Evolutionary conservation across 2,329 filamentous ascomycete genomes (phyloP), one percentile per base, ranked within the genome.

Genomic region (Fusarium graminum): DNA sequence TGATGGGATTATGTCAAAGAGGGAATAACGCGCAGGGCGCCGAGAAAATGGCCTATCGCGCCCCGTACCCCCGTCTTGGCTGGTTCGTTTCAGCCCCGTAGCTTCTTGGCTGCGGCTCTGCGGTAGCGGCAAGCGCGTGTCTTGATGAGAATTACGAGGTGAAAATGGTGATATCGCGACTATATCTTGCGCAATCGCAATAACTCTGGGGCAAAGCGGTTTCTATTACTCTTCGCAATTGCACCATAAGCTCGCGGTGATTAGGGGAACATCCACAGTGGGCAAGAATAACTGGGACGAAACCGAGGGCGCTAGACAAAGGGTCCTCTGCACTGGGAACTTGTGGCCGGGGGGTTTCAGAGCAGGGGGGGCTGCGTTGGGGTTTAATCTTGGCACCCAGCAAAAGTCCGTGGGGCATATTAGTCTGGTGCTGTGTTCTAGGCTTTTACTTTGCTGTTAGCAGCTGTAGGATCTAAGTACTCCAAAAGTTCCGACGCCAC

Each of bases 401-500:
- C 51, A 68, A 67, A 68, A 68, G 64, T 65, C 29, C 64, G 60
- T 61, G 65, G 61, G 49, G 49, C 60, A 29, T 14, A 17, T 17
- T 17, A 26, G 36, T 38, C 11, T 41, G 42, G 44, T 36, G 32
- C 30, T 26, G 9, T 29, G 6, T 9, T 36, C 32, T 32, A 29
- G 28, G 9, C 28, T 29, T 9, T 29, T 29, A 9, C 28, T 29
- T 12, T 29, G 28, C 28, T 29, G 28, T 14, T 36, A 36, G 32
- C 32, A 36, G n/a, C 38, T 13, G 7, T 16, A 39, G 41, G 41
- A 39, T 53, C 16, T 41, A 14, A 47, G 25, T 28, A 25, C 42
- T 30, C 34, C 65, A 67, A 68, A 67, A 68, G 65, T 67, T 42
- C 64, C 64, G 53, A 52, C 52, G 25, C 45, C 58, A 63, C 52